Base-by-base conservation (phyloP, 495 filamentous ascomycete genomes). In the Cercophora samala region DNA sequence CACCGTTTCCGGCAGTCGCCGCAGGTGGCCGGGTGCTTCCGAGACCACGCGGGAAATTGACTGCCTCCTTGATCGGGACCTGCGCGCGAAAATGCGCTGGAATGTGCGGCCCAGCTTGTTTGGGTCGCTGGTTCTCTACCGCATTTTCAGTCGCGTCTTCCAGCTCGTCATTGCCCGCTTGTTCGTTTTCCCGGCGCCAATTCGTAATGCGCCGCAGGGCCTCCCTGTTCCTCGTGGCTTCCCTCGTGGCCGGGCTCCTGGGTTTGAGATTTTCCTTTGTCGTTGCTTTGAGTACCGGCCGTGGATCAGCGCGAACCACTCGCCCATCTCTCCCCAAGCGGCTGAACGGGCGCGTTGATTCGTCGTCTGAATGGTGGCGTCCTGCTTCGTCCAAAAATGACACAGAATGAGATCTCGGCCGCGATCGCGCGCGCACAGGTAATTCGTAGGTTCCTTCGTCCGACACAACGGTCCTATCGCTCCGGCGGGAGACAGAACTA, bases 401-500 rank as follows among this genome's bases (percentile, higher is more conserved):
- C 8, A 58, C 62, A 3, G 71, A 68, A 4, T 58, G 60, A 59
- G 68, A 37, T 6, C 68, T 68, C n/a, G 59, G 42, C 5, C 63
- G 63, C 46, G 63, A 65, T 0, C 32, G 63, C 17, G 68, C 58
- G 3, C 56, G 68, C 29, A 53, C 15, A 17, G 68, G 67, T 15
- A 70, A 52, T 6, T 70, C 68, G 37, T 66, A 68, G 3, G 26
- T 52, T 17, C n/a, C 53, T 32, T 55, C 54, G 15, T 58, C 54
- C 18, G 52, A 60, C 3, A 26, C 37, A 56, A n/a, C 21, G 9
- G 59, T 19, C 13, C 62, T 53, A 15, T 58, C 62, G 17, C 29
- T 18, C 6, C 65, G 65, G 32, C 60, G 70, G 65, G 70, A 66
- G 54, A 58, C 62, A 22, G 69, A 64, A 51, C 69, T 68, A 17